phyloP scores from a whole-genome alignment of 129 eudicot genomes.

The Flaveria brownii region DNA sequence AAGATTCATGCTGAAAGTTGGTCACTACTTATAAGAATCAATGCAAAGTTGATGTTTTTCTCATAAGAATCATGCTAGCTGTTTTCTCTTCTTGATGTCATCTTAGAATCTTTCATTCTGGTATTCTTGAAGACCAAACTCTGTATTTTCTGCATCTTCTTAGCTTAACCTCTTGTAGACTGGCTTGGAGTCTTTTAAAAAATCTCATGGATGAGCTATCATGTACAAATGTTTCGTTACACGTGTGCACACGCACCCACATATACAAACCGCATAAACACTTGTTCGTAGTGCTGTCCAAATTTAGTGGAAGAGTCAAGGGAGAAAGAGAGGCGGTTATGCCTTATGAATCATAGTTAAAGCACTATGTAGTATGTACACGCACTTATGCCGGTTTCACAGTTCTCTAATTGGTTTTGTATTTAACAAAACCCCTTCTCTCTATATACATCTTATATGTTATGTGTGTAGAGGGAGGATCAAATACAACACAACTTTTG shows the following conservation, averaged over 20 bases:
- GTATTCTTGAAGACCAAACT: neutral
- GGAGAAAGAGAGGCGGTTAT: slow-evolving; percentile 1
- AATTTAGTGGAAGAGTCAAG: neutral
- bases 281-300: neutral
- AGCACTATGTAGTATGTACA: neutral
- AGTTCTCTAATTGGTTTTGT: neutral
- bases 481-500: too few relatives aligned
- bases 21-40: neutral
- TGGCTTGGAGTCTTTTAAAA: neutral
- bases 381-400: neutral
- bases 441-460: too few relatives aligned
- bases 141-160: neutral
- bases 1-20: slow-evolving; percentile 3
- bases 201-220: neutral
- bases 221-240: neutral
- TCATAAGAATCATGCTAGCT: neutral
- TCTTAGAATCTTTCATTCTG: neutral
- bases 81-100: neutral
- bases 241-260: too few relatives aligned
- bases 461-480: too few relatives aligned
- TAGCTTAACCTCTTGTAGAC: neutral
- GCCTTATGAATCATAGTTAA: slow-evolving; percentile 1
- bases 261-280: neutral
- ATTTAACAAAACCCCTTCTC: neutral
- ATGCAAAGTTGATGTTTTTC: neutral